phyloP scores from a whole-genome alignment of 768 basidiomycete species.

The Baorangia bicolor region DNA sequence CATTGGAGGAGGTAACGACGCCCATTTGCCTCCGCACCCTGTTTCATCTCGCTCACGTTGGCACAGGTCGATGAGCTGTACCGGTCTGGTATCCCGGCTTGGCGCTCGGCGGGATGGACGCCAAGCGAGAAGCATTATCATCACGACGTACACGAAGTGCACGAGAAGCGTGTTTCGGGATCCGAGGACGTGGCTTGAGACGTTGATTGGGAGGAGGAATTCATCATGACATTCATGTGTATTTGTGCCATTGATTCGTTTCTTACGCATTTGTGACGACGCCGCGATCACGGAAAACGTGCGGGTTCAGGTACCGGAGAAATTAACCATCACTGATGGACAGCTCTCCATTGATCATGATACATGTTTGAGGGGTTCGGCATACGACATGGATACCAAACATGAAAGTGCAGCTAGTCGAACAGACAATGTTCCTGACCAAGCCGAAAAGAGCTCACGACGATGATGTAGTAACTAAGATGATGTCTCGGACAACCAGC shows the following conservation, averaged over 20 bases:
- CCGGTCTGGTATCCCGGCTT: constrained; percentile 61
- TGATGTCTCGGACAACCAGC: constrained; percentile 25
- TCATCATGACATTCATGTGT: background rate
- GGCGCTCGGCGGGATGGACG: constrained; percentile 61
- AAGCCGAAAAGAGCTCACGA: background rate
- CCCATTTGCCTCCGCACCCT: background rate
- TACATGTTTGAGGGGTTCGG: too few species aligned
- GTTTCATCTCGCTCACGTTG: background rate
- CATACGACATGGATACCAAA: constrained; percentile 1
- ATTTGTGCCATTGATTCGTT: background rate
- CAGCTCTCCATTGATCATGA: background rate
- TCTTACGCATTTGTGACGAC: background rate
- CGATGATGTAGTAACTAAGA: background rate
- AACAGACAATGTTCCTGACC: too few species aligned
- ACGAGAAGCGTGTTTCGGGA: constrained; percentile 27
- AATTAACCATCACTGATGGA: background rate
- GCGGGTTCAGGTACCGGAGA: background rate
- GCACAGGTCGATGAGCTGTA: constrained; percentile 72
- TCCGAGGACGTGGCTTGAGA: constrained; percentile 15
- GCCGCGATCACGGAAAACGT: background rate
- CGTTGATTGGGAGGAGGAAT: background rate
- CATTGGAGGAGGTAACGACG: constrained; percentile 52
- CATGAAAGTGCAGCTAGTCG: background rate
- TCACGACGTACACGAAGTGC: constrained; percentile 3
- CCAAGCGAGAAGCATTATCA: constrained; percentile 44